Percentiles rank a stretch among this genome's conserved stretches.
Evolutionary conservation across 2,329 filamentous ascomycete species (phyloP).

Genomic region (Trichoderma simmonsii): DNA sequence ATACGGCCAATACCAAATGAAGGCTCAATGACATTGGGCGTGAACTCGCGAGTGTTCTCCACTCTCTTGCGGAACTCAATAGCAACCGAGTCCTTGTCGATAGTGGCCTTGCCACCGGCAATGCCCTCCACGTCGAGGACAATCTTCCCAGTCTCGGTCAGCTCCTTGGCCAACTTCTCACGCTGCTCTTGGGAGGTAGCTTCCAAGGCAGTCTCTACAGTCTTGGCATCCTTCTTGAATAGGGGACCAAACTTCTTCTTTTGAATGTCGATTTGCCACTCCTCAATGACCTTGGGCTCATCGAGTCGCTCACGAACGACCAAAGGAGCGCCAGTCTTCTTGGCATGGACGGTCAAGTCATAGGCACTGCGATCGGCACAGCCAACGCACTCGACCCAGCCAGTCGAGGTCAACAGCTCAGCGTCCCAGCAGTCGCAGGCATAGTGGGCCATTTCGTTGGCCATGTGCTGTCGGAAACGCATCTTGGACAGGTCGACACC

Average conservation of each 20-base stretch:
- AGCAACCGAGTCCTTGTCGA: slow-evolving; percentile 73
- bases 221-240: slow-evolving; percentile 92
- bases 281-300: slow-evolving; percentile 75
- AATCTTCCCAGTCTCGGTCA: slow-evolving; percentile 72
- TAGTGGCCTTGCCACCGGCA: slow-evolving; percentile 69
- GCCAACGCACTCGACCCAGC: slow-evolving; percentile 98
- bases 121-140: slow-evolving; percentile 68
- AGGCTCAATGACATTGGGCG: slow-evolving; percentile 93
- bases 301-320: slow-evolving; percentile 79
- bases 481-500: slow-evolving; percentile 85
- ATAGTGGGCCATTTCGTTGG: slow-evolving; percentile 77
- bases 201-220: slow-evolving; percentile 75
- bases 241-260: slow-evolving; percentile 94
- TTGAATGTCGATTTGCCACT: slow-evolving; percentile 83
- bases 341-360: slow-evolving; percentile 86
- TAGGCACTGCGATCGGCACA: slow-evolving; percentile 96
- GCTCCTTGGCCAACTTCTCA: slow-evolving; percentile 72
- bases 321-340: slow-evolving; percentile 84
- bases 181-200: slow-evolving; percentile 75
- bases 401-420: slow-evolving; percentile 84
- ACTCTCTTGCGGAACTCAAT: slow-evolving; percentile 81
- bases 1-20: slow-evolving; percentile 97
- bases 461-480: slow-evolving; percentile 96
- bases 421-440: slow-evolving; percentile 98
- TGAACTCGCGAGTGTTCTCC: slow-evolving; percentile 86